Base-by-base conservation (phyloP, 305 asterid species). In the Rubia occidens region DNA sequence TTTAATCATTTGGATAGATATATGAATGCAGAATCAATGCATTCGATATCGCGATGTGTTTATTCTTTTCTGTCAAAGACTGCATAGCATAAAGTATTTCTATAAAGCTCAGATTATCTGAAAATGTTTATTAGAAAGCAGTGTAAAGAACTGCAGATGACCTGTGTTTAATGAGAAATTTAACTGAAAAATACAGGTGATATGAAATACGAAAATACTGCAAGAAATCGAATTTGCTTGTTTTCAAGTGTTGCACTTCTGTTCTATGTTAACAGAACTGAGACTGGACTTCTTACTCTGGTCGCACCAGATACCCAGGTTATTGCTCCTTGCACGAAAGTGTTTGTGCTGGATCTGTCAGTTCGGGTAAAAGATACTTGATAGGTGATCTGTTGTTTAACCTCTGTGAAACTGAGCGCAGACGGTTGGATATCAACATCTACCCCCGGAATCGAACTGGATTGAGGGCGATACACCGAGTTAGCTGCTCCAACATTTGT, bases 401-500 rank as follows among this genome's bases (percentile, higher is more conserved):
- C 17, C 66, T 69, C 68, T 8, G 81, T 45, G 78, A 83, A 87
- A 11, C 64, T 60, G n/a, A 87, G 74, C 40, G 14, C 74, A 0
- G 69, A 10, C 5, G 93, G 93, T 68, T 71, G 47, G 44, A 77
- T 69, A 26, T 32, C 1, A 4, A 77, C 71, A n/a, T 45, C 60
- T 11, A 79, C 79, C 18, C 87, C 86, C 17, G 62, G 61, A 26
- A 75, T 75, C 20, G 59, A 59, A 0, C 54, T 71, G 32, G 79
- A 60, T 76, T 69, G 69, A 60, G 65, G 71, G 1, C 6, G 45
- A 40, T 82, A 86, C 11, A 69, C 20, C 35, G 88, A 82, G 40
- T 0, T 40, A 3, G 87, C 74, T 32, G 71, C 79, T 7, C 89
- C 89, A 20, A 84, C 86, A 56, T 81, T 82, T n/a, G 87, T 86